Evolutionary conservation across 1,284 basidiomycete genomes (phyloP), one percentile per base, ranked within the genome.

Genomic region (Sanghuangporus baumii): DNA sequence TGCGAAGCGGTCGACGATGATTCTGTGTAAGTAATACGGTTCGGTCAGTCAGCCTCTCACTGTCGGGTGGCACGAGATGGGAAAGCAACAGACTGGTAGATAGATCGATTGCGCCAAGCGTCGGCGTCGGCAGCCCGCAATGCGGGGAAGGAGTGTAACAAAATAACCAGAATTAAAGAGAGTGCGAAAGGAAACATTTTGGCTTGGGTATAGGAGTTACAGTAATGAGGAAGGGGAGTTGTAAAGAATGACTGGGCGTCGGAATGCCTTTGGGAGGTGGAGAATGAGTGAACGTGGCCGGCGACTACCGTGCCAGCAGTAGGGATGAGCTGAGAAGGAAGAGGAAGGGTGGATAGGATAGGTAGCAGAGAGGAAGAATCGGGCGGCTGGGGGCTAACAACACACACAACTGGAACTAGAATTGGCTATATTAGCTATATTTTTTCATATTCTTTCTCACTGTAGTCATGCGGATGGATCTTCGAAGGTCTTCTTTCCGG

Each of bases 1-100:
- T 7, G 89, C 87, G 69, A 85, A 93, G 37, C 90, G 87, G 73
- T 93, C 90, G 1, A 86, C 88, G 61, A 93, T 82, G 64, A 91
- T 74, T 74, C 88, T 86, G 67, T 50, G 60, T 18, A 31, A 31
- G 26, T 46, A 46, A n/a, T 14, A 6, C 14, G 37, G 6, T 7
- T 6, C 46, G 1, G 57, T 52, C 16, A 20, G 58, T 60, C 54
- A 41, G 59, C 46, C 54, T 34, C 47, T 8, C n/a, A 2, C 20
- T 46, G 46, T 58, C 66, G 57, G 37, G 54, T 40, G 48, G 55
- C 55, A 52, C 47, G 23, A 47, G 20, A 2, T 7, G 31, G 9
- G 5, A 23, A 23, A 50, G 12, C 26, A 2, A 65, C 73, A 52
- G 55, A 76, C 76, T 78, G 76, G 71, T 78, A 78, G 37, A 78